Evolutionary conservation across 352 stramenopile genomes (phyloP).

Genomic region (Thalassiosira hispida): DNA sequence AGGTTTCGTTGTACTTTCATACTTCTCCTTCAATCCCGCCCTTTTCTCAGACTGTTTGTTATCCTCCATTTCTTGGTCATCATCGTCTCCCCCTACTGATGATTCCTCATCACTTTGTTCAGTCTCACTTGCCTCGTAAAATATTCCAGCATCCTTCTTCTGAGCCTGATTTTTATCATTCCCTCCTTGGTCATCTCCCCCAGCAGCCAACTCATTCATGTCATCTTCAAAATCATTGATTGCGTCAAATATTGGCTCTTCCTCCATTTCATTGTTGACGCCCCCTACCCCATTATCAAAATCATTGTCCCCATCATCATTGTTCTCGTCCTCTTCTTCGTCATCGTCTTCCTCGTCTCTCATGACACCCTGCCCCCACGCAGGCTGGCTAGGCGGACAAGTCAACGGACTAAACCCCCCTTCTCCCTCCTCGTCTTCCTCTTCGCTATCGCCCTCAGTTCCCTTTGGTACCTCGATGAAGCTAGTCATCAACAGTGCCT

Average conservation of each 20-base stretch:
- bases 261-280: constrained; percentile 15
- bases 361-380: not conserved
- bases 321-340: not conserved
- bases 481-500: constrained; percentile 6
- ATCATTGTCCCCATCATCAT: not conserved
- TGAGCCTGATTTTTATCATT: no score
- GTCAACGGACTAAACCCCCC: constrained; percentile 30
- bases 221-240: constrained; percentile 18
- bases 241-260: no score
- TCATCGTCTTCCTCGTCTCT: constrained; percentile 9
- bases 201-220: no score
- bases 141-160: no score
- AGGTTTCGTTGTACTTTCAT: not conserved
- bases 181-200: no score
- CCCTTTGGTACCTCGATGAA: constrained; percentile 6
- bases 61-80: constrained; percentile 10
- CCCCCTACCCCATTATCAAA: not conserved
- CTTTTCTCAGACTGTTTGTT: not conserved
- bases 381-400: constrained; percentile 17
- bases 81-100: not conserved
- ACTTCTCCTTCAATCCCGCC: not conserved
- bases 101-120: not conserved
- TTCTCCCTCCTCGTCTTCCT: not conserved
- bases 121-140: no score
- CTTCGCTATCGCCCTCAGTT: not conserved